Evolutionary conservation across 345 rosid genomes (phyloP), one percentile per base, ranked within the genome.

Genomic region (Bretschneidera sinensis): DNA sequence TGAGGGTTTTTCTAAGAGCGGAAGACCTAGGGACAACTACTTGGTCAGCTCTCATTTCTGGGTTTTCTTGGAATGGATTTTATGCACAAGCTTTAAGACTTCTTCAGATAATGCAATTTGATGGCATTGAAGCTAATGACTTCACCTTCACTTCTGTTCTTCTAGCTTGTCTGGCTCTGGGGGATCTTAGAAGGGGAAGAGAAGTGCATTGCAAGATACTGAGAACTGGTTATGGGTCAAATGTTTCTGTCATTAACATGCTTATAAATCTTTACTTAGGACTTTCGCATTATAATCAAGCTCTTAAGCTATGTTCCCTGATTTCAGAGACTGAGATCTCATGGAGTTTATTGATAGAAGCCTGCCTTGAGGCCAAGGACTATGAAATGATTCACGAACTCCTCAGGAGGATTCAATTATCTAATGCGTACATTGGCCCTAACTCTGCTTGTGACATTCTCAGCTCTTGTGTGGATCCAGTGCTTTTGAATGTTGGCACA

Each of bases 121-220:
- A 61, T 53, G 24, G 63, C 57, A 39, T 62, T 35, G n/a, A n/a
- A n/a, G 68, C 61, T 39, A 72, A 66, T 47, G 76, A 62, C 23
- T 72, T 61, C 66, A 67, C 76, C 58, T 66, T 72, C 58, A 72
- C 64, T 35, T 62, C 68, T 43, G 64, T 53, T 57, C 51, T 72
- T 57, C 60, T 61, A 16, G 68, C 76, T 51, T 45, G 72, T 54
- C 45, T 57, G 48, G 68, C 68, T 61, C 60, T 67, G 35, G 55
- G 52, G 28, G 68, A 72, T 51, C n/a, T 58, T 72, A 43, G 45
- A 62, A 72, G 67, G 60, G 76, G 63, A 24, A 72, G 56, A 48
- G 76, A 72, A 61, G 43, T 66, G 54, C 76, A 72, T 53, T 57
- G 72, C 60, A 66, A 58, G 76, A 67, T 72, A 22, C 63, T 72